Percentiles rank a stretch among this genome's conserved stretches.
phyloP scores from a whole-genome alignment of 1,284 basidiomycete species.

The Cryptococcus jaspeensis region DNA sequence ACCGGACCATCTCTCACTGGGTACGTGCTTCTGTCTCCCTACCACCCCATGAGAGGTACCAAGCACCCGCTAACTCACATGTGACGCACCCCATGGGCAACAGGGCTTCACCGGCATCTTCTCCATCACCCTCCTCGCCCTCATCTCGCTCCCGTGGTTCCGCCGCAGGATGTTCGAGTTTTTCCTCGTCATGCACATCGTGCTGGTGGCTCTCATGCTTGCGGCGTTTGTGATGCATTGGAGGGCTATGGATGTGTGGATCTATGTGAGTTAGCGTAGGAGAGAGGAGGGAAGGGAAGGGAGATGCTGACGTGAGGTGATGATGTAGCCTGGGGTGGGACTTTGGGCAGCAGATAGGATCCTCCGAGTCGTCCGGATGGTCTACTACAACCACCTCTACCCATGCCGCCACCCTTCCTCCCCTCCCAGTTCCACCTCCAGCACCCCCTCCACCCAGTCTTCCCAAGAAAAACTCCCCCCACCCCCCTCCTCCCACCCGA shows the following conservation, averaged over 20 bases:
- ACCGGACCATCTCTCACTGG: constrained; percentile 21
- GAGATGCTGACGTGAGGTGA: no score
- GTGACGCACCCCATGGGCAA: no score
- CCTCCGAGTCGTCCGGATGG: constrained; percentile 57
- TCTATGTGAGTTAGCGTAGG: constrained; percentile 25
- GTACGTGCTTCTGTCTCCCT: no score
- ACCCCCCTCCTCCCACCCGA: no score
- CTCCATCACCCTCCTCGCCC: constrained; percentile 52
- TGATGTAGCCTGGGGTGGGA: constrained; percentile 60
- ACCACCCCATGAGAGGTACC: neutral
- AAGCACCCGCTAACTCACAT: neutral
- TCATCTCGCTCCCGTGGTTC: constrained; percentile 52
- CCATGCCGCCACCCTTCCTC: neutral
- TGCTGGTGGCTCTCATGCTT: constrained; percentile 41
- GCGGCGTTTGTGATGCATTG: constrained; percentile 36
- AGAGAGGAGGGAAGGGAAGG: no score
- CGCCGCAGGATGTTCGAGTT: constrained; percentile 55
- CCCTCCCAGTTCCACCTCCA: constrained; percentile 33
- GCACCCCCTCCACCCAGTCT: constrained; percentile 23
- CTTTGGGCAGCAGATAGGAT: constrained; percentile 66
- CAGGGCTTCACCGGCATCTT: constrained; percentile 51
- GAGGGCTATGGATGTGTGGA: constrained; percentile 25
- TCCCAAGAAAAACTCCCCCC: constrained; percentile 32
- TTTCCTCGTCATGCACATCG: constrained; percentile 56
- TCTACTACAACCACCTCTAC: constrained; percentile 56